Evolutionary conservation across 2,329 filamentous ascomycete species (phyloP).

Genomic region (Metarhizium anisopliae): DNA sequence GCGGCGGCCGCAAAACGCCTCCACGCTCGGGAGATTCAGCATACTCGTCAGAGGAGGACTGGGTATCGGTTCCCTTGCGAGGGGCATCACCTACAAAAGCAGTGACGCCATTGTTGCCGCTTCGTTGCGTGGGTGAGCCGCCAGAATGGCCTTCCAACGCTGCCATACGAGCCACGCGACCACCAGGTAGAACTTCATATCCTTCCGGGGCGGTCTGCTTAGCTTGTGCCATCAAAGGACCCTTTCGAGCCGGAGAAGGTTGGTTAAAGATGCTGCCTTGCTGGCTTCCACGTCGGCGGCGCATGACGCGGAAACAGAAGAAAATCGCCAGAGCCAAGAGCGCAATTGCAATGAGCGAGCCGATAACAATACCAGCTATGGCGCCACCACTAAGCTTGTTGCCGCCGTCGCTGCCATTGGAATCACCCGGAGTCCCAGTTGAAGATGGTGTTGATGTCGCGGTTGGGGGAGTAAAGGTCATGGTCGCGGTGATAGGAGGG

Average conservation of each 20-base stretch:
- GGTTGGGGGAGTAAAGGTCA: constrained; percentile 46
- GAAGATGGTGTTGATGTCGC: constrained; percentile 29
- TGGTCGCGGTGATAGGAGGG: constrained; percentile 63
- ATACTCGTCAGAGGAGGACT: constrained; percentile 65
- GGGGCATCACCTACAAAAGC: constrained; percentile 34
- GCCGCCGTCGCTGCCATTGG: constrained; percentile 20
- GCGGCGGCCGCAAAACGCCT: constrained; percentile 49
- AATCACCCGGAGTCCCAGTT: constrained; percentile 10
- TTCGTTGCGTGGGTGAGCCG: constrained; percentile 48
- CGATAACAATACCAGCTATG: constrained; percentile 86
- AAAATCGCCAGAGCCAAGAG: constrained; percentile 63
- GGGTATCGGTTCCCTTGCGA: constrained; percentile 40
- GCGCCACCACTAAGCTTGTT: constrained; percentile 64
- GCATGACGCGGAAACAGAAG: constrained; percentile 46
- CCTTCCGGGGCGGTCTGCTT: constrained; percentile 35
- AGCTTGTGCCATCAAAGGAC: constrained; percentile 31
- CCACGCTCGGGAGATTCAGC: constrained; percentile 58
- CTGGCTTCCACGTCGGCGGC: constrained; percentile 50
- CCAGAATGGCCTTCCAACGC: constrained; percentile 71
- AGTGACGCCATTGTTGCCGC: constrained; percentile 30
- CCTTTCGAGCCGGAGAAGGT: constrained; percentile 61
- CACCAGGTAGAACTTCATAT: constrained; percentile 72
- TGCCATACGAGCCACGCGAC: constrained; percentile 91
- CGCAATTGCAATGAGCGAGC: constrained; percentile 61
- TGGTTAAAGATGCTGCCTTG: constrained; percentile 79